These are phyloP conservation scores for Pyricularia pennisetigena DNA, from an alignment of 2,329 filamentous ascomycete genomes.

Conservation along the genomic window DNA sequence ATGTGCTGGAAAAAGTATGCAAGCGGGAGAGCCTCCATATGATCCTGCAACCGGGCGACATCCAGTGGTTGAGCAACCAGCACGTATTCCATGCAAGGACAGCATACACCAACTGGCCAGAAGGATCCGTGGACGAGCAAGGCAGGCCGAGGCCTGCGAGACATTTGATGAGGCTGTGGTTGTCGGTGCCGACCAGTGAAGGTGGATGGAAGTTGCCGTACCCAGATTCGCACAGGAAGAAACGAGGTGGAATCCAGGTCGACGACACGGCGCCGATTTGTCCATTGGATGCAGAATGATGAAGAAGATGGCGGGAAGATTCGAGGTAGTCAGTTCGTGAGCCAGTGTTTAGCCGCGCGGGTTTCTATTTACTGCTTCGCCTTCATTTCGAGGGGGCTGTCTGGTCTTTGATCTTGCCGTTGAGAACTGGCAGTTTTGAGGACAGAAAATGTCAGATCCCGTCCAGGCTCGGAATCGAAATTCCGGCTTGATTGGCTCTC, in stretches of 20 bases:
- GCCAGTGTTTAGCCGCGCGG: not conserved
- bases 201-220: slow-evolving; percentile 82
- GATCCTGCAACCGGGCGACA: slow-evolving; percentile 80
- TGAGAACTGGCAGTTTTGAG: not conserved
- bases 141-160: slow-evolving; percentile 59
- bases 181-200: slow-evolving; percentile 71
- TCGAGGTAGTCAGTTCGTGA: not conserved
- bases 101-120: slow-evolving; percentile 50
- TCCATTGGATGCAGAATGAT: slow-evolving; percentile 71
- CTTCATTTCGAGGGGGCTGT: not conserved
- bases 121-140: slow-evolving; percentile 25
- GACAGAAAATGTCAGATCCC: not conserved
- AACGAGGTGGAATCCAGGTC: slow-evolving; percentile 82
- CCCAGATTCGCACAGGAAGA: slow-evolving; percentile 72
- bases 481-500: not conserved
- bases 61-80: slow-evolving; percentile 75
- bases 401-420: not conserved
- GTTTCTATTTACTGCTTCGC: not conserved
- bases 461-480: not conserved
- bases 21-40: slow-evolving; percentile 68
- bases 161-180: slow-evolving; percentile 76
- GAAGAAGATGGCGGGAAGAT: slow-evolving; percentile 13
- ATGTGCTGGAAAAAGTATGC: slow-evolving; percentile 68
- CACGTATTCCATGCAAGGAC: slow-evolving; percentile 77
- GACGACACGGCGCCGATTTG: slow-evolving; percentile 67